These are phyloP conservation scores for Amauroascus verrucosus DNA, from an alignment of 2,329 filamentous ascomycete genomes.

Conservation along the genomic window DNA sequence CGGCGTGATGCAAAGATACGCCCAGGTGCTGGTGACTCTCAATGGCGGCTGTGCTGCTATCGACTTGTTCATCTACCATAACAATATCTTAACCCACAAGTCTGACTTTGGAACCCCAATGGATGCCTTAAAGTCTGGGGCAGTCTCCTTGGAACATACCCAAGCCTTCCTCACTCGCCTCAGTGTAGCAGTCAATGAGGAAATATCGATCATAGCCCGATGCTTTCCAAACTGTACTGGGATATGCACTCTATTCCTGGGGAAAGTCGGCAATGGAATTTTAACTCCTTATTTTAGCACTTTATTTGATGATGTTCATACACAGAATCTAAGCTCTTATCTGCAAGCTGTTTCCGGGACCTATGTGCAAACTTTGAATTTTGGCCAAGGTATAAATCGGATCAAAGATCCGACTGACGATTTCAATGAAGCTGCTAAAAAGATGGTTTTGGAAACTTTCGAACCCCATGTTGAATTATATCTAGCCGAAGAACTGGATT, in stretches of 20 bases:
- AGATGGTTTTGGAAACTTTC: slow-evolving; percentile 62
- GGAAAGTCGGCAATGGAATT: slow-evolving; percentile 70
- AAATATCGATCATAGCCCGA: slow-evolving; percentile 65
- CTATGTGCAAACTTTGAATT: slow-evolving; percentile 74
- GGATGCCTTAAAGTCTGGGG: slow-evolving; percentile 70
- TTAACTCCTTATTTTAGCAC: slow-evolving; percentile 77
- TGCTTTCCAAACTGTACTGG: slow-evolving; percentile 64
- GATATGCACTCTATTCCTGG: slow-evolving; percentile 68
- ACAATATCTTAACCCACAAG: slow-evolving; percentile 68
- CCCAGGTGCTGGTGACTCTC: slow-evolving; percentile 68
- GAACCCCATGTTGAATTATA: slow-evolving; percentile 93
- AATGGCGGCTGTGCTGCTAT: slow-evolving; percentile 71
- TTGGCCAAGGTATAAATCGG: slow-evolving; percentile 60
- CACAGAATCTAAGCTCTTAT: slow-evolving; percentile 63
- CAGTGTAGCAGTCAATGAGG: slow-evolving; percentile 67
- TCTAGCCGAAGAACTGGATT: slow-evolving; percentile 78
- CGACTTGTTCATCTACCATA: slow-evolving; percentile 80
- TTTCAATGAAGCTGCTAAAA: slow-evolving; percentile 55
- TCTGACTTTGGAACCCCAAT: slow-evolving; percentile 62
- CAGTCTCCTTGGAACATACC: slow-evolving; percentile 68
- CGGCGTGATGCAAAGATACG: slow-evolving; percentile 79
- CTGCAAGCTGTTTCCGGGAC: slow-evolving; percentile 76
- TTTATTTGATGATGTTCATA: slow-evolving; percentile 78
- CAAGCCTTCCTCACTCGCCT: slow-evolving; percentile 69
- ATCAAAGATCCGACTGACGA: slow-evolving; percentile 50